Conservation (phyloP, 2,329 filamentous ascomycete genomes). For the Thielaviopsis populi region DNA sequence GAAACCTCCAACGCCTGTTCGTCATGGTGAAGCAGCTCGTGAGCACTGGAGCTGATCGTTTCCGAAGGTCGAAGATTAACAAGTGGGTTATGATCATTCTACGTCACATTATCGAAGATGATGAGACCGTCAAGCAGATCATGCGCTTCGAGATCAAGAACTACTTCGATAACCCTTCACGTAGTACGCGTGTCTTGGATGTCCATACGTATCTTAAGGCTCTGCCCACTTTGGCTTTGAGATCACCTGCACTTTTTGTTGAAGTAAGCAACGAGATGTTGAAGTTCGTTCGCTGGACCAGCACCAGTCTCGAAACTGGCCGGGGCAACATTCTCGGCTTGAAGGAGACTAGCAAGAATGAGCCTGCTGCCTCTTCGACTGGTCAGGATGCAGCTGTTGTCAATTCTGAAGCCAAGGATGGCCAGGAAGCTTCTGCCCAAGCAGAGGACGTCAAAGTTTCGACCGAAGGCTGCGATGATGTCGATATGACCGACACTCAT, state of each 20-base stretch:
- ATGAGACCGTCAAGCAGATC: conserved; percentile 75
- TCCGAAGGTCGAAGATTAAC: conserved; percentile 41
- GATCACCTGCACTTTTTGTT: conserved; percentile 73
- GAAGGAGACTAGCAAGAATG: not conserved
- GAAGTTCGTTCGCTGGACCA: conserved; percentile 27
- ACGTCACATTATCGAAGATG: conserved; percentile 87
- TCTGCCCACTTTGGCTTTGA: conserved; percentile 64
- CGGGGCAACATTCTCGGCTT: conserved; percentile 16
- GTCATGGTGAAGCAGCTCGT: conserved; percentile 90
- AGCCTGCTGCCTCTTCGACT: not conserved
- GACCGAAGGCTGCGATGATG: conserved; percentile 41
- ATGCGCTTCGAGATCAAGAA: conserved; percentile 79
- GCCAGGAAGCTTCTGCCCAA: not conserved
- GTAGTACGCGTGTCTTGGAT: conserved; percentile 46
- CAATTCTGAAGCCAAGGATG: not conserved
- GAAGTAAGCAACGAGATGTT: conserved; percentile 75
- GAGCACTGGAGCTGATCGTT: conserved; percentile 57
- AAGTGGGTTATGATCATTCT: conserved; percentile 68
- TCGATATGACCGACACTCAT: conserved; percentile 40
- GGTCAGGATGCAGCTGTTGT: not conserved
- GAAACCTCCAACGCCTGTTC: conserved; percentile 78
- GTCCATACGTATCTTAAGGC: conserved; percentile 58
- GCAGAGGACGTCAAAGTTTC: conserved; percentile 40
- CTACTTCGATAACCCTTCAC: conserved; percentile 48
- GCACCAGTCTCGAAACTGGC: conserved; percentile 7